Evolutionary conservation across 2,329 filamentous ascomycete species (phyloP).

Genomic region (Sclerotinia subarctica): DNA sequence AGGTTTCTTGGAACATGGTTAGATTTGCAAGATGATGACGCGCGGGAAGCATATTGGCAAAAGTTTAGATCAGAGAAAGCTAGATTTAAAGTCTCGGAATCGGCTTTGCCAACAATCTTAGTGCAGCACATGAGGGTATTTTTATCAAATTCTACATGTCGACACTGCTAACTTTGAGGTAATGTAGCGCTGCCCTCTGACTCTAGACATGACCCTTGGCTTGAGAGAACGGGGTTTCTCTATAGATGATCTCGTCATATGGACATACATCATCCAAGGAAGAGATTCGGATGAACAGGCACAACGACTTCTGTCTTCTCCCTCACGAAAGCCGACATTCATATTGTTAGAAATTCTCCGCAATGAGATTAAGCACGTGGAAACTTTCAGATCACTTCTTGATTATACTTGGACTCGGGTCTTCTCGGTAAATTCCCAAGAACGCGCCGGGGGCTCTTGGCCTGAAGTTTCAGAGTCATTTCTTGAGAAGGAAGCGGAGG

Average conservation of each 20-base stretch:
- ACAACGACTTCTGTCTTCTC: slow-evolving; percentile 29
- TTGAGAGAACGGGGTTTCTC: slow-evolving; percentile 23
- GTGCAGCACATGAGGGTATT: slow-evolving; percentile 23
- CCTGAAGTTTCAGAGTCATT: not conserved
- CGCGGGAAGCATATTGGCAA: slow-evolving; percentile 22
- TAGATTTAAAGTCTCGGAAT: not conserved
- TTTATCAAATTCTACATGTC: not conserved
- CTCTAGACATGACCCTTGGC: not conserved
- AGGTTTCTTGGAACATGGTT: slow-evolving; percentile 26
- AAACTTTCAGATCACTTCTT: slow-evolving; percentile 24
- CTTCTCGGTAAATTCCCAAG: slow-evolving; percentile 6
- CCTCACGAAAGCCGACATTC: slow-evolving; percentile 28
- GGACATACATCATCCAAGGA: slow-evolving; percentile 34
- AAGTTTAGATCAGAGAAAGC: not conserved
- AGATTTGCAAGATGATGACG: slow-evolving; percentile 20
- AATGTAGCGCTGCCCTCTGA: not conserved
- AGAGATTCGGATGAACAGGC: slow-evolving; percentile 27
- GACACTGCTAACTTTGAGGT: slow-evolving; percentile 8
- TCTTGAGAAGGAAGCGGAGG: not conserved
- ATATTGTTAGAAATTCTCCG: slow-evolving; percentile 34
- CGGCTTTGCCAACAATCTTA: slow-evolving; percentile 24
- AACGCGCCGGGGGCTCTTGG: not conserved
- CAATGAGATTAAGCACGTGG: slow-evolving; percentile 26
- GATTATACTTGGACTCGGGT: slow-evolving; percentile 23
- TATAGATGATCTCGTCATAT: slow-evolving; percentile 32